Evolutionary conservation across 1,139 yeast species (phyloP).

Genomic region (Pichia sp.): DNA sequence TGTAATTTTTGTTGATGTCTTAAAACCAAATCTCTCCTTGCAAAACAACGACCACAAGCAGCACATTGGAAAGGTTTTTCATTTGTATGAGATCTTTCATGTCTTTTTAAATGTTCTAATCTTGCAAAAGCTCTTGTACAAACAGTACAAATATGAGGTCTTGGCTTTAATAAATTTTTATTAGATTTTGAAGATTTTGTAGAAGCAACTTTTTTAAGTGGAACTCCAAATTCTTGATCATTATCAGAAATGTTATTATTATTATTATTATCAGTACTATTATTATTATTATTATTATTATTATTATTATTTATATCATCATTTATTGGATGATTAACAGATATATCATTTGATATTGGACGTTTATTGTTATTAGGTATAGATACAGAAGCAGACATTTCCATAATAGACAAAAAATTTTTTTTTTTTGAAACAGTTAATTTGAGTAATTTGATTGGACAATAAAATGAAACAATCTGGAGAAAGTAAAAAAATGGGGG

Average conservation of each 20-base stretch:
- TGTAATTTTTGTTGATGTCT: slow-evolving; percentile 95
- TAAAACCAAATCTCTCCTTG: slow-evolving; percentile 81
- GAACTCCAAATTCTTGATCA: slow-evolving; percentile 9
- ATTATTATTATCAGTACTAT: not conserved
- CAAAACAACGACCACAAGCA: slow-evolving; percentile 92
- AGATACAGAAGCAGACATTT: too few relatives aligned
- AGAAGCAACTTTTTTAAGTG: slow-evolving; percentile 13
- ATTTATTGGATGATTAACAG: not conserved
- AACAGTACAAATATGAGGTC: slow-evolving; percentile 83
- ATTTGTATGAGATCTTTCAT: slow-evolving; percentile 91
- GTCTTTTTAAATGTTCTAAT: slow-evolving; percentile 87
- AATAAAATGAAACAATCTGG: too few relatives aligned
- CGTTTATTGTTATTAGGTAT: too few relatives aligned
- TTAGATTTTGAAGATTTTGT: slow-evolving; percentile 31
- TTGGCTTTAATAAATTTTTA: slow-evolving; percentile 73
- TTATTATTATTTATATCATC: not conserved
- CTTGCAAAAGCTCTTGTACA: slow-evolving; percentile 97
- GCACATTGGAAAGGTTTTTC: slow-evolving; percentile 97
- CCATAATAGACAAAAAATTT: too few relatives aligned
- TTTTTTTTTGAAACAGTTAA: too few relatives aligned
- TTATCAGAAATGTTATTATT: not conserved
- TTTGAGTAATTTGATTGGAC: too few relatives aligned
- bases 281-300: not conserved
- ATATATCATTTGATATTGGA: not conserved
- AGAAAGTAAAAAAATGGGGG: too few relatives aligned